Base-by-base conservation (phyloP, 164 flowering plant genomes). In the Buxus sempervirens region DNA sequence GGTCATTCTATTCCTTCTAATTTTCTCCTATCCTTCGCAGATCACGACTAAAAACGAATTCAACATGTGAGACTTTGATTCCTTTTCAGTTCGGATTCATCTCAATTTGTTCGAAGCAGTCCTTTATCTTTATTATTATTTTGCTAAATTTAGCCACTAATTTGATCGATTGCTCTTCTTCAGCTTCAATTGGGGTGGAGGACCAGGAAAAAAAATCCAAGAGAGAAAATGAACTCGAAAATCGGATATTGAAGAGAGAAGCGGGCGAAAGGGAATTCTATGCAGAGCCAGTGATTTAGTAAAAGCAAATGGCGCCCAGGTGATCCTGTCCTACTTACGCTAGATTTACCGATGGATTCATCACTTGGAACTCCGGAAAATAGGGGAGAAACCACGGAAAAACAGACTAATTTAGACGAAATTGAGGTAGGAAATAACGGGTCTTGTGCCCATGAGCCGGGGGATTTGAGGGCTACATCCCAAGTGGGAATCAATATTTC, bases 301-400 rank as follows among this genome's bases (percentile, higher is more conserved):
- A 32, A 32, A 10, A 45, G 51, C 13, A 45, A 15, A 10, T 45
- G 6, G n/a, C 55, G 23, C 3, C 38, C 16, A 38, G 21, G 38
- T 56, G 54, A 58, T 15, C n/a, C 27, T 56, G 41, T 57, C 53
- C 25, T 4, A 45, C 41, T 13, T 67, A 5, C 45, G 63, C 25
- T 68, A 22, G 24, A 49, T 72, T 70, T 22, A 66, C 59, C 21
- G 26, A 86, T 83, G 88, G 88, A 80, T 77, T 73, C 79, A 53
- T 80, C 65, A 0, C 68, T 55, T 66, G 80, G 62, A 63, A 74
- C 74, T 23, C 79, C 73, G 19, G 72, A 75, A 63, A 86, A 79
- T 66, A 78, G 73, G 75, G 78, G 75, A 62, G 79, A 63, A 19
- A 56, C 19, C 58, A 49, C 62, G 8, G 64, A 66, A 66, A 55